phyloP scores from a whole-genome alignment of 2,329 filamentous ascomycete genomes.

The Ceratocystis alfenasii region DNA sequence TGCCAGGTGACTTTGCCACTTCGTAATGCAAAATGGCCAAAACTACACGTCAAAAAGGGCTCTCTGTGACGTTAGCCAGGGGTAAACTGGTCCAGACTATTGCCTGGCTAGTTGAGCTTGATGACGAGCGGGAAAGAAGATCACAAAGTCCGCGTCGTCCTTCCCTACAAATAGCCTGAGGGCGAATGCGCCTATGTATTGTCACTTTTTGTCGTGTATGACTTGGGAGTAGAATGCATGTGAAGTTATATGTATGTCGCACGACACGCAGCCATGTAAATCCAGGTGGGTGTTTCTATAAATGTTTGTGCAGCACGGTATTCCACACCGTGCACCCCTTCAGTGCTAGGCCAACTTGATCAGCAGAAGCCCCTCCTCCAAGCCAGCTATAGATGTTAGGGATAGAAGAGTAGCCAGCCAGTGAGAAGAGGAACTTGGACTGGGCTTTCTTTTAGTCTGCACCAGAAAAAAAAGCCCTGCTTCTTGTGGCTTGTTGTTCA shows the following conservation, averaged over 20 bases:
- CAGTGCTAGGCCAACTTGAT: background rate
- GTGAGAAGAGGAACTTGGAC: background rate
- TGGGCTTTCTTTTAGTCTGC: background rate
- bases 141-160: background rate
- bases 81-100: background rate
- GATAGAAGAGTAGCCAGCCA: background rate
- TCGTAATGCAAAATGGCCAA: background rate
- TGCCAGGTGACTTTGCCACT: background rate
- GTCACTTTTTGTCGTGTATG: background rate
- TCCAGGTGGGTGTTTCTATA: background rate
- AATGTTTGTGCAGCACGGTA: background rate
- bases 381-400: background rate
- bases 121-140: background rate
- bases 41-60: background rate
- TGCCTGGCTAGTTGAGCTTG: background rate
- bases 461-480: background rate
- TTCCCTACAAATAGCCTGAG: background rate
- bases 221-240: background rate
- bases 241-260: background rate
- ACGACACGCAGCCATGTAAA: background rate
- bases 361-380: background rate
- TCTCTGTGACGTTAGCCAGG: background rate
- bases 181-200: background rate
- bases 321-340: too few species aligned
- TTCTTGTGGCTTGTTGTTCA: background rate